Evolutionary conservation across 345 rosid species (phyloP), one percentile per base, ranked within the genome.

Genomic region (Camelina neglecta): DNA sequence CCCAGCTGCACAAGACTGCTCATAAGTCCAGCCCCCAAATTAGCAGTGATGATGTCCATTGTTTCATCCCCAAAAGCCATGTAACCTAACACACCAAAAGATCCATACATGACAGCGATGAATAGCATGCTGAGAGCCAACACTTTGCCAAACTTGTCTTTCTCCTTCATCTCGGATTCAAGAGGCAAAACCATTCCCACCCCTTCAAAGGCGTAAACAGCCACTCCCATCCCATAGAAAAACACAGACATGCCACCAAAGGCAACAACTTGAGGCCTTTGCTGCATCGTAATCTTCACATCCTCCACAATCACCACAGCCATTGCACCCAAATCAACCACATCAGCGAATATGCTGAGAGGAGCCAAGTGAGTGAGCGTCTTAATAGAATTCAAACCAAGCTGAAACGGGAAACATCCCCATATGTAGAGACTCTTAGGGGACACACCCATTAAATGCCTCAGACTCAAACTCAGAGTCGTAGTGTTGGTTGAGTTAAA

Each of bases 321-420:
- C 90, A 87, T 89, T 4, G 98, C 89, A 20, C 86, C 92, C 1
- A 91, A 73, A 83, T 91, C 97, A 64, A 91, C 90, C 57, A 89
- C 74, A 73, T 93, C 97, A 13, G 98, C 96, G 57, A 93, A 91
- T 24, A 93, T 91, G 65, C 98, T 93, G 75, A 91, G 47, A 47
- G 97, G 98, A 0, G 98, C 98, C 78, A 89, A 67, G 71, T 89
- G 90, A 69, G 98, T 89, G 50, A 93, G 78, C 6, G 89, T 85
- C 48, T 85, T 74, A 36, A 93, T 78, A 1, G 96, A 91, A 81
- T 83, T 93, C 50, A 91, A 67, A 5, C 93, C 97, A 31, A 93
- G 75, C 35, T 93, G 97, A 71, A 93, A 89, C 0, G 93, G 98
- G n/a, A 93, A 84, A 49, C 88, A 88, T 10, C 84, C 88, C 93